Evolutionary conservation across 805 yeast genomes (phyloP), one percentile per base, ranked within the genome.

Genomic region (Candida krabiensis): DNA sequence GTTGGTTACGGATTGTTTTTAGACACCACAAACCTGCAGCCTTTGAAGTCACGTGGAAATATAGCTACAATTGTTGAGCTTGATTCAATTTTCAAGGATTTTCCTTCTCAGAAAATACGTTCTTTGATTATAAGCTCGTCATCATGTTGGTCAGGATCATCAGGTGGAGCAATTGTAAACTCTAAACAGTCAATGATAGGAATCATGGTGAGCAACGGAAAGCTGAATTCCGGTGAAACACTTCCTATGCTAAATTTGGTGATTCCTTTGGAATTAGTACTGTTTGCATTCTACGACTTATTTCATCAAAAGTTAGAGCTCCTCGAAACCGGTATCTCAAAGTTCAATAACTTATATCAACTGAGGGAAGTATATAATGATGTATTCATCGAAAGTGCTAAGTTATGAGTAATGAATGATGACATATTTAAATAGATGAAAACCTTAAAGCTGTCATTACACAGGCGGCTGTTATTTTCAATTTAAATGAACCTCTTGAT

Each of bases 91-190:
- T 57, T 38, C 40, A 35, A 9, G 6, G 35, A 35, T 3, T 40
- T 36, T 12, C 27, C 34, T 3, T 28, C 33, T 14, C 23, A 23
- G 3, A n/a, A n/a, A n/a, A 23, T 47, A 4, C 45, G 49, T 0
- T 34, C 44, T 3, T 27, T 70, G 39, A 47, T 69, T 2, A 49
- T 70, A 0, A 53, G 71, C 1, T 66, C 75, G 0, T 57, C 73
- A 0, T 58, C 70, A 7, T 71, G 75, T 48, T 73, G 77, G 77
- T 67, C 71, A 37, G 78, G 78, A 1, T 71, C 77, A 4, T 67
- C 74, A 1, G 78, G 78, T 0, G 77, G 77, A 0, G 75, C 72
- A 0, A 49, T 71, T 3, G 61, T 69, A 29, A 33, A 35, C 5
- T 12, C 16, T 1, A 9, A 13, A 2, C 37, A 39, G 14, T 44